These are phyloP conservation scores for Logfia minima DNA, from an alignment of 129 eudicot genomes.

Conservation along the genomic window DNA sequence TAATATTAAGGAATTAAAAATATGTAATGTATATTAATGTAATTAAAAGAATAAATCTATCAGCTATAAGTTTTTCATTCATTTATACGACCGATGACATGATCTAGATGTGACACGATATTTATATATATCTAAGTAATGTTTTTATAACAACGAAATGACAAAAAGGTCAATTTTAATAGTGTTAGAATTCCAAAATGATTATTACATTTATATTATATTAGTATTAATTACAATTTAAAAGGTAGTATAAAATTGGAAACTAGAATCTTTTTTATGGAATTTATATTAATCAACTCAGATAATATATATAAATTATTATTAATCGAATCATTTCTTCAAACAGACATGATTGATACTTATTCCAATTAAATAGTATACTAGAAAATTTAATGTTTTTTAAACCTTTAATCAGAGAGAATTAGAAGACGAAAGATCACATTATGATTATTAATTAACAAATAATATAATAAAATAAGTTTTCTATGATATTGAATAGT, in stretches of 20 bases:
- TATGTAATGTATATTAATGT: neutral
- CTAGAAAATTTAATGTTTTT: too few species aligned
- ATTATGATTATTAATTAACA: too few species aligned
- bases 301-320: too few species aligned
- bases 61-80: neutral
- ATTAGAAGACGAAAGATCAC: too few species aligned
- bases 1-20: neutral
- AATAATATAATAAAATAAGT: too few species aligned
- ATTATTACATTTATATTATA: neutral
- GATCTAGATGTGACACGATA: neutral
- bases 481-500: too few species aligned
- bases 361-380: too few species aligned
- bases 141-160: neutral
- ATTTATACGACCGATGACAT: neutral
- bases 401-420: too few species aligned
- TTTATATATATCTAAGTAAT: neutral
- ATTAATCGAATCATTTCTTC: too few species aligned
- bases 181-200: neutral
- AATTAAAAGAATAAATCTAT: neutral
- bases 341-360: too few species aligned
- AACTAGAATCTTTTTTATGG: neutral
- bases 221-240: neutral
- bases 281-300: neutral
- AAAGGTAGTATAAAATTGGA: neutral
- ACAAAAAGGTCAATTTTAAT: neutral